Percentiles rank a stretch among this genome's conserved stretches.
These are phyloP conservation scores for Colletotrichum sp. DNA, from an alignment of 2,329 filamentous ascomycete species.

Conservation along the genomic window DNA sequence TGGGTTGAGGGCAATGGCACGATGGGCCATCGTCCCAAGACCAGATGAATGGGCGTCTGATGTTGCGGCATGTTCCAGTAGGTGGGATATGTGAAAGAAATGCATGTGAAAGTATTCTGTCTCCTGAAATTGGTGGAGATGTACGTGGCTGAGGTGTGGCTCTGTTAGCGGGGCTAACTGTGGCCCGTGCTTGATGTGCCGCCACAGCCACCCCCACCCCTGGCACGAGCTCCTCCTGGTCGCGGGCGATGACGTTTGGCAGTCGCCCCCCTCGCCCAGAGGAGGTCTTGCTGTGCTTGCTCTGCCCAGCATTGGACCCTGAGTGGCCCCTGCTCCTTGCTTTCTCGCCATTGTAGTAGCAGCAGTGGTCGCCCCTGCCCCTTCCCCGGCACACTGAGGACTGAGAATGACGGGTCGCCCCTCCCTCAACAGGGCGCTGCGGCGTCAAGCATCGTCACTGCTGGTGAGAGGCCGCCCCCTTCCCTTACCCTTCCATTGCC, in stretches of 20 bases:
- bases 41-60: background rate
- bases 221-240: conserved; percentile 12
- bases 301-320: background rate
- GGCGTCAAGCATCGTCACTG: conserved; percentile 16
- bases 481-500: background rate
- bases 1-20: background rate
- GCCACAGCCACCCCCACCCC: conserved; percentile 10
- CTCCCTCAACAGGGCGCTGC: background rate
- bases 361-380: background rate
- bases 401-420: background rate
- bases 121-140: background rate
- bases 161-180: background rate
- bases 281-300: background rate
- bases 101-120: conserved; percentile 13
- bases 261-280: background rate
- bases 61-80: conserved; percentile 10
- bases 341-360: background rate
- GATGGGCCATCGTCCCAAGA: background rate
- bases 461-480: conserved; percentile 7
- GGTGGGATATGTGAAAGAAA: background rate
- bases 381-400: background rate
- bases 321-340: conserved; percentile 8
- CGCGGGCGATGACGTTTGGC: conserved; percentile 12
- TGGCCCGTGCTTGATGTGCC: background rate
- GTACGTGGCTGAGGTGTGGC: background rate